Evolutionary conservation across 1,284 basidiomycete species (phyloP), one percentile per base, ranked within the genome.

Genomic region (Gastroboletus turbinatus): DNA sequence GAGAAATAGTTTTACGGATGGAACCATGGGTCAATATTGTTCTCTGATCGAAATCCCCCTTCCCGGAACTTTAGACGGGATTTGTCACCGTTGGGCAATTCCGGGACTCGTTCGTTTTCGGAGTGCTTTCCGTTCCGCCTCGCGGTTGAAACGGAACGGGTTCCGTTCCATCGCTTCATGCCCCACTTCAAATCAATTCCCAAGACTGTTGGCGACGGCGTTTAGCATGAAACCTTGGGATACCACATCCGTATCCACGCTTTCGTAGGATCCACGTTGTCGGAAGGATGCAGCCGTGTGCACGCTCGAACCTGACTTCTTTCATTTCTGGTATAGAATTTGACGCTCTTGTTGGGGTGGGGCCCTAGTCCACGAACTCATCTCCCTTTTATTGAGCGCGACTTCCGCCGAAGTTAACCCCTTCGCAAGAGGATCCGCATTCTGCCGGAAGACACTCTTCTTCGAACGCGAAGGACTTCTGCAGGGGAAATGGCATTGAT

Each of bases 351-450:
- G 32, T 46, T 17, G 42, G 17, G 47, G 39, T 36, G 50, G 42
- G 36, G 53, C 49, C 44, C 48, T 39, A 30, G 63, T 38, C 51
- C 17, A 51, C 49, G 49, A 58, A 45, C 52, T 44, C 52, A 62
- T 53, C 27, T 59, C 17, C 39, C 50, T 45, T 44, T 46, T 38
- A 56, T 57, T 44, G 36, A 53, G 21, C 32, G 45, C 19, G 39
- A 50, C 50, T 45, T 60, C 14, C 33, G 10, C 51, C 39, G 19
- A 52, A 55, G 48, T 45, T 29, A 23, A 7, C 3, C 8, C 21
- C 67, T 68, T 66, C 65, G 25, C 64, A 44, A 58, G 54, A 51
- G 46, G 67, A 66, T 66, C 64, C 66, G 36, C 65, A 35, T 43
- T 39, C 42, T 27, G 16, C 45, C 27, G 36, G 45, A 46, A 48